A percentile compares a stretch with the other conserved stretches of the same genome.
These are phyloP conservation scores for Fusarium brachygibbosum DNA, from an alignment of 2,329 filamentous ascomycete species.

Conservation along the genomic window DNA sequence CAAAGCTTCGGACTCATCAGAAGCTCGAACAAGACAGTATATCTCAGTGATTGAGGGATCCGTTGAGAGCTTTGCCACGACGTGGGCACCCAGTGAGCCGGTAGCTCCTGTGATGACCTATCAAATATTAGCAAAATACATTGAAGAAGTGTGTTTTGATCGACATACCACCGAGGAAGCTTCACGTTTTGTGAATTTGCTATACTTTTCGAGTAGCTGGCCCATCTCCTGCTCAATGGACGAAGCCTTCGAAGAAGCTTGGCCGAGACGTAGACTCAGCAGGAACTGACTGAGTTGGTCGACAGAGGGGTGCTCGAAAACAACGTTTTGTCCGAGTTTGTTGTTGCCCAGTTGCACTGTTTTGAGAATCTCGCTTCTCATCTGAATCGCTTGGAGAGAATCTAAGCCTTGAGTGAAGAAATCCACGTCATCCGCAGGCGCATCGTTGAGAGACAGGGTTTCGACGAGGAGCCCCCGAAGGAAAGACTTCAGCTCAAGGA, in stretches of 20 bases:
- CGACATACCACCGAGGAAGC: neutral
- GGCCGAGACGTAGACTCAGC: neutral
- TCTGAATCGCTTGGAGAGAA: constrained; percentile 68
- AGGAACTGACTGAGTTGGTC: constrained; percentile 34
- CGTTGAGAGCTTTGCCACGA: constrained; percentile 69
- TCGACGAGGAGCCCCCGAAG: constrained; percentile 50
- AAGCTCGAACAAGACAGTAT: no score
- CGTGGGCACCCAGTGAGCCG: constrained; percentile 70
- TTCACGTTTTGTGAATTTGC: neutral
- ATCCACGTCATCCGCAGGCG: constrained; percentile 59
- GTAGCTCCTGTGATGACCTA: constrained; percentile 69
- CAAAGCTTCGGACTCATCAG: no score
- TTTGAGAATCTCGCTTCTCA: constrained; percentile 64
- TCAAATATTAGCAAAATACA: neutral
- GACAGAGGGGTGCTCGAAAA: constrained; percentile 64
- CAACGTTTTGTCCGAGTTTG: constrained; percentile 65
- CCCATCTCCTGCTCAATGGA: neutral
- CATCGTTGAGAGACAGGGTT: constrained; percentile 6
- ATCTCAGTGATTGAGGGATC: no score
- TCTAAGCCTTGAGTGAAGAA: constrained; percentile 71
- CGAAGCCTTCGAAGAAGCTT: neutral
- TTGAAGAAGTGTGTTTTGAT: no score
- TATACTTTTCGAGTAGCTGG: neutral
- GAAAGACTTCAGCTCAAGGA: constrained; percentile 52
- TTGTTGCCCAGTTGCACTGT: constrained; percentile 62